Evolutionary conservation across 1,139 yeast genomes (phyloP), one percentile per base, ranked within the genome.

Genomic region (Candida freyschussii): DNA sequence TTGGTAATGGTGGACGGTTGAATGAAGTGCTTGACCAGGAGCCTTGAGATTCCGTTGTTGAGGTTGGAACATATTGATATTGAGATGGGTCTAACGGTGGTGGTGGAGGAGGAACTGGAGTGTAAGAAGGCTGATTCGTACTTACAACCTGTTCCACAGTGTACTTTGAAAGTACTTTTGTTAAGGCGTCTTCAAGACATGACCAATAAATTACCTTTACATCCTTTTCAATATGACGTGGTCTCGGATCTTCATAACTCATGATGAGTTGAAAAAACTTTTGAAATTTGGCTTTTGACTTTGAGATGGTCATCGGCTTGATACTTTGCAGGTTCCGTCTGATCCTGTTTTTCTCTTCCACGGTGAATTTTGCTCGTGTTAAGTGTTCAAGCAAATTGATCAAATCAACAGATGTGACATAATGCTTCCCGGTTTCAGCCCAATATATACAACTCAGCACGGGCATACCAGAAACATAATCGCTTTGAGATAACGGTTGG

Each of bases 161-260:
- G 50, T 79, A 80, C 53, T 79, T 79, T 27, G 78, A 64, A 30
- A 78, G 63, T n/a, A 79, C 81, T 48, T 75, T 78, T 25, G 63
- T 59, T 32, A 79, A 53, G 0, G 87, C 87, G 26, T 59, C 62
- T 24, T 63, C 67, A 22, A 79, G 57, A 34, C 68, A 67, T 15
- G 58, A 48, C 87, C 87, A 79, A 22, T 64, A 63, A 47, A 79
- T 75, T 5, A 79, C 86, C 51, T 79, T 79, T 41, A 79, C 73
- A 50, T 79, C 84, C 52, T 80, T 80, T 48, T 78, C 86, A 35
- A 80, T 80, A 48, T 78, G 78, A 26, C 87, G 60, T 4, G 87
- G 87, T 43, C 78, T 65, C 3, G 89, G 87, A 33, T 69, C 68
- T 22, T 72, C 73, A 65, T 74, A 78, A 26, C 69, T 59, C 86